Evolutionary conservation across 805 yeast species (phyloP).

Genomic region (Yueomyces sp.): DNA sequence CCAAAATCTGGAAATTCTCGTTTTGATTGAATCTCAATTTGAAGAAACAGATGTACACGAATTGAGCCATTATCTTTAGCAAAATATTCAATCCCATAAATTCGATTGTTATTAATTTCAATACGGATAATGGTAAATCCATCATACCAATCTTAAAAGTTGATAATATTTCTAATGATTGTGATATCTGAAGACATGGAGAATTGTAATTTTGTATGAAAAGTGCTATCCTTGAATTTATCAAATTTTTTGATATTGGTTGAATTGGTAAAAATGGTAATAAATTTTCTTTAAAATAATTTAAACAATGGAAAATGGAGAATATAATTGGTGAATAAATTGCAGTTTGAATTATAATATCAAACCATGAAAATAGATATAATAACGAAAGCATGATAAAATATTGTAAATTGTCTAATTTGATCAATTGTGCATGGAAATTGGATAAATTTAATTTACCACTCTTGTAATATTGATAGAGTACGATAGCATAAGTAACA

Average conservation of each 20-base stretch:
- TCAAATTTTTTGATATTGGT: conserved; percentile 14
- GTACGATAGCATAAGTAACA: conserved; percentile 48
- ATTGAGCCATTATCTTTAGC: conserved; percentile 27
- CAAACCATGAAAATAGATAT: conserved; percentile 31
- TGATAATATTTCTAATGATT: conserved; percentile 34
- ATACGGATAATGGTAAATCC: conserved; percentile 28
- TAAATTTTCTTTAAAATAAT: conserved; percentile 41
- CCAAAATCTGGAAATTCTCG: conserved; percentile 36
- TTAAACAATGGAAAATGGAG: conserved; percentile 51
- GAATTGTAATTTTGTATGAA: conserved; percentile 30
- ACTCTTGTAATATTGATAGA: conserved; percentile 43
- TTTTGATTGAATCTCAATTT: conserved; percentile 49
- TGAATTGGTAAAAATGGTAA: conserved; percentile 35
- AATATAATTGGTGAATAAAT: conserved; percentile 49
- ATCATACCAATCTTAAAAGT: conserved; percentile 28
- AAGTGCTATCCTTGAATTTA: conserved; percentile 19
- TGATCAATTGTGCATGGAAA: conserved; percentile 12
- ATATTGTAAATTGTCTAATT: conserved; percentile 52
- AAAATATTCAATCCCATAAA: conserved; percentile 16
- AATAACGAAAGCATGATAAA: conserved; percentile 30
- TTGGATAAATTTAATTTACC: conserved; percentile 27
- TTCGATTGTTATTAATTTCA: conserved; percentile 22
- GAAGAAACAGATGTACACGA: conserved; percentile 39
- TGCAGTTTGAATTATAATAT: conserved; percentile 30
- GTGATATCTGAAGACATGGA: conserved; percentile 30